Evolutionary conservation across 2,329 filamentous ascomycete genomes (phyloP).

Genomic region (Endoconidiophora polonica): DNA sequence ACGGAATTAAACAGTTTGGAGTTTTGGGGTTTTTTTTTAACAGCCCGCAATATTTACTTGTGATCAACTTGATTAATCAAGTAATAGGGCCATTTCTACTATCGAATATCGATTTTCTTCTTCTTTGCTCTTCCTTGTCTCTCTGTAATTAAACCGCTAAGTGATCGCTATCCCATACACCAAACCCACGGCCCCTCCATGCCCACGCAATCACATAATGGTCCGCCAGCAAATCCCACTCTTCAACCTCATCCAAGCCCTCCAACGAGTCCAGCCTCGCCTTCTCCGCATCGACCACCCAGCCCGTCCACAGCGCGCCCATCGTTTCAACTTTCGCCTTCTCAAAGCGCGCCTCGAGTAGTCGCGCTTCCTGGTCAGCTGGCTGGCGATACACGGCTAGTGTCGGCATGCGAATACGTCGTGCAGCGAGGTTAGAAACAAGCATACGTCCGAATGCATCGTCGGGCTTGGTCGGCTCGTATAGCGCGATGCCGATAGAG

Average conservation of each 20-base stretch:
- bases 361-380: conserved; percentile 47
- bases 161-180: neutral
- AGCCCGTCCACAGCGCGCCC: conserved; percentile 53
- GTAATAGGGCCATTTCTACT: neutral
- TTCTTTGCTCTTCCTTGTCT: neutral
- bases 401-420: conserved; percentile 73
- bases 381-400: conserved; percentile 55
- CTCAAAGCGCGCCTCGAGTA: conserved; percentile 50
- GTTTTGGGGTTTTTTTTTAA: neutral
- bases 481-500: conserved; percentile 49
- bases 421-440: conserved; percentile 70
- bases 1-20: neutral
- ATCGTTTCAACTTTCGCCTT: conserved; percentile 28
- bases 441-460: conserved; percentile 86
- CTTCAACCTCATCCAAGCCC: conserved; percentile 87
- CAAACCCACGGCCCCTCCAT: conserved; percentile 41
- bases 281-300: conserved; percentile 56
- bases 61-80: neutral
- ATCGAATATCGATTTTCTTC: neutral
- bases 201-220: conserved; percentile 91
- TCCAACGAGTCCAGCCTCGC: conserved; percentile 64
- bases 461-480: conserved; percentile 73
- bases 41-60: neutral
- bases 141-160: neutral
- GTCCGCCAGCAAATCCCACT: conserved; percentile 70